Evolutionary conservation across 805 yeast genomes (phyloP).

Genomic region (Yarrowia sp.): DNA sequence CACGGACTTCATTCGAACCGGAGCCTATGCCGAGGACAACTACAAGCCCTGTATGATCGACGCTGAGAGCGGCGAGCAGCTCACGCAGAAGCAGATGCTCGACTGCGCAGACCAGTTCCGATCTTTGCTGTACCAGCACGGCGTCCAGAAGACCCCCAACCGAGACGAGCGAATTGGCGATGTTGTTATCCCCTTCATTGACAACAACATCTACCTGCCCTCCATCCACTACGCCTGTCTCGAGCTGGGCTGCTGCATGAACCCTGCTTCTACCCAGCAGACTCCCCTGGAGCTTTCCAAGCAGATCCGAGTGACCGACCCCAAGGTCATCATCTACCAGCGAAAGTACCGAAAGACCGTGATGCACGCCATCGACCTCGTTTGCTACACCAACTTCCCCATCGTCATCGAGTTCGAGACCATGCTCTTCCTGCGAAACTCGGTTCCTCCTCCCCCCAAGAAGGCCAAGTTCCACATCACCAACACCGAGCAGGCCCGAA

Average conservation of each 20-base stretch:
- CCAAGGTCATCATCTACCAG: constrained; percentile 8
- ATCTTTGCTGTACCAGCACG: not conserved
- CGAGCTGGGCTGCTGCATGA: constrained; percentile 2
- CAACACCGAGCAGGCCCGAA: not conserved
- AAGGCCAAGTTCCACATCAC: constrained; percentile 1
- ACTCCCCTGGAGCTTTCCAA: constrained; percentile 11
- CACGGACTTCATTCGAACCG: constrained; percentile 18
- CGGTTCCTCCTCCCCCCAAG: not conserved
- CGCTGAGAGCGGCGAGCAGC: not conserved
- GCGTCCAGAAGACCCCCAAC: not conserved
- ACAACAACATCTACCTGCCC: not conserved
- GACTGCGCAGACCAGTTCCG: constrained; percentile 15
- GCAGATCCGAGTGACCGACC: not conserved
- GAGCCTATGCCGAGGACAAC: not conserved
- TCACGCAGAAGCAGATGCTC: not conserved
- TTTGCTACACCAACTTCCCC: not conserved
- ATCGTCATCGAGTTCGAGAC: not conserved
- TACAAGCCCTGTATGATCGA: constrained; percentile 17
- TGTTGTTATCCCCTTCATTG: constrained; percentile 3
- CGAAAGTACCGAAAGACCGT: constrained; percentile 3
- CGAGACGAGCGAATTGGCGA: constrained; percentile 13
- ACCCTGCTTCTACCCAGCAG: not conserved
- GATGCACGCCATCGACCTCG: not conserved
- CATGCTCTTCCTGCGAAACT: not conserved
- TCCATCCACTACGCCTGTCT: constrained; percentile 4